These are phyloP conservation scores for Saraca asoca DNA, from an alignment of 331 rosid species.

Conservation along the genomic window DNA sequence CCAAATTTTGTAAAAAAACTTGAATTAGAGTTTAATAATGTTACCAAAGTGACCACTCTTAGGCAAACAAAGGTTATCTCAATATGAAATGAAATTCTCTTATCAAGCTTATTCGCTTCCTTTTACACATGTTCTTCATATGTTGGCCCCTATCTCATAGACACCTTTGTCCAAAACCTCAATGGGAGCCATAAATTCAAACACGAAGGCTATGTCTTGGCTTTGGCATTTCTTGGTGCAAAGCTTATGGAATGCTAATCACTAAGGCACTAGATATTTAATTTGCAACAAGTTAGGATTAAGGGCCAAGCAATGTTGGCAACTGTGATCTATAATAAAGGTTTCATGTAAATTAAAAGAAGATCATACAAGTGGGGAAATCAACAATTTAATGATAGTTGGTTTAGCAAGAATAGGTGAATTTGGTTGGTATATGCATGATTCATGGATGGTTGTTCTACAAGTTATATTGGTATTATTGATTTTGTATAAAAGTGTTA, in stretches of 20 bases:
- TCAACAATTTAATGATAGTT: slow-evolving; percentile 73
- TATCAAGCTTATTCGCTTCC: slow-evolving; percentile 46
- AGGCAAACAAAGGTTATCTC: slow-evolving; percentile 57
- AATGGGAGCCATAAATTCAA: slow-evolving; percentile 48
- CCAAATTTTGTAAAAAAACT: slow-evolving; percentile 53
- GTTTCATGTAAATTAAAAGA: slow-evolving; percentile 67
- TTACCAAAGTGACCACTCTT: slow-evolving; percentile 49
- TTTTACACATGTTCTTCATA: slow-evolving; percentile 52
- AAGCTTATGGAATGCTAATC: slow-evolving; percentile 72
- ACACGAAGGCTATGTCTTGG: slow-evolving; percentile 65
- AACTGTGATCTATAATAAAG: slow-evolving; percentile 65
- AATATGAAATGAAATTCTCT: slow-evolving; percentile 57
- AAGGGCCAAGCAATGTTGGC: slow-evolving; percentile 60
- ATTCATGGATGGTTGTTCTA: slow-evolving; percentile 65
- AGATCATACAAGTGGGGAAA: slow-evolving; percentile 67
- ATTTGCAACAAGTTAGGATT: slow-evolving; percentile 60
- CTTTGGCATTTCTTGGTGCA: slow-evolving; percentile 52
- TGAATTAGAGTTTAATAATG: slow-evolving; percentile 48
- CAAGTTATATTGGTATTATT: slow-evolving; percentile 66
- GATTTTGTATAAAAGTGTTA: slow-evolving; percentile 71
- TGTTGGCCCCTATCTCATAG: slow-evolving; percentile 80
- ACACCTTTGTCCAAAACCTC: slow-evolving; percentile 70
- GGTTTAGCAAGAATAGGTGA: slow-evolving; percentile 80
- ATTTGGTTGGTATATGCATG: slow-evolving; percentile 72
- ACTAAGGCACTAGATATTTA: slow-evolving; percentile 61